Percentiles rank a stretch among this genome's conserved stretches.
Evolutionary conservation across 192 early-diverging fungal species (phyloP).

Genomic region (Backusella liffmaniae): DNA sequence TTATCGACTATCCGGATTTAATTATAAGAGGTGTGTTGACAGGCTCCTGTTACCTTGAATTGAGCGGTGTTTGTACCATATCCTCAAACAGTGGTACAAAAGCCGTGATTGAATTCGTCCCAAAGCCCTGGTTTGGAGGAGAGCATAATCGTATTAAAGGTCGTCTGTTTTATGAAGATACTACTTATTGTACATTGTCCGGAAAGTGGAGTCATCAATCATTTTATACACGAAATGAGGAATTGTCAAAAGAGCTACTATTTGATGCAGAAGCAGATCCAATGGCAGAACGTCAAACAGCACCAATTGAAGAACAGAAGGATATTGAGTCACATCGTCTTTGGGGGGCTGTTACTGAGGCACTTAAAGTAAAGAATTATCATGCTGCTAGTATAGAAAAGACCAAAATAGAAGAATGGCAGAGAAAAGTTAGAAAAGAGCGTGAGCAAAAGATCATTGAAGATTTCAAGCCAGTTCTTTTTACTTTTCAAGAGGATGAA

Average conservation of each 20-base stretch:
- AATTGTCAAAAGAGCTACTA: constrained; percentile 47
- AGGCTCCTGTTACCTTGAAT: constrained; percentile 60
- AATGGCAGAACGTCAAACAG: constrained; percentile 56
- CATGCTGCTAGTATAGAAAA: constrained; percentile 64
- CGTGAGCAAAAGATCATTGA: constrained; percentile 51
- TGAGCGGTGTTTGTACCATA: constrained; percentile 58
- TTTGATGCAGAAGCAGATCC: constrained; percentile 65
- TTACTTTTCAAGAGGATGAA: constrained; percentile 23
- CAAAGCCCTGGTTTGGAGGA: constrained; percentile 66
- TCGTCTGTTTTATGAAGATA: constrained; percentile 6
- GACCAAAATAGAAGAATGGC: constrained; percentile 64
- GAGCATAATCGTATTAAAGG: constrained; percentile 51
- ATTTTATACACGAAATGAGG: constrained; percentile 17
- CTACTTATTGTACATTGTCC: constrained; percentile 23
- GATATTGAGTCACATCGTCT: constrained; percentile 66
- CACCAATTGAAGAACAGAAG: constrained; percentile 58
- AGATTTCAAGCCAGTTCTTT: constrained; percentile 32
- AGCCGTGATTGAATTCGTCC: constrained; percentile 55
- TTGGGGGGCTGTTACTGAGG: constrained; percentile 65
- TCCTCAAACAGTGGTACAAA: constrained; percentile 51
- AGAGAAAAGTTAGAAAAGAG: constrained; percentile 57
- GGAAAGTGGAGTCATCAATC: constrained; percentile 35
- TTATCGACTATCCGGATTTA: constrained; percentile 57
- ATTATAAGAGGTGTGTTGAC: constrained; percentile 61
- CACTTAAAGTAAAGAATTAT: constrained; percentile 64